These are phyloP conservation scores for Dryadomyces quercus-mongolicae DNA, from an alignment of 2,329 filamentous ascomycete genomes.

Conservation along the genomic window DNA sequence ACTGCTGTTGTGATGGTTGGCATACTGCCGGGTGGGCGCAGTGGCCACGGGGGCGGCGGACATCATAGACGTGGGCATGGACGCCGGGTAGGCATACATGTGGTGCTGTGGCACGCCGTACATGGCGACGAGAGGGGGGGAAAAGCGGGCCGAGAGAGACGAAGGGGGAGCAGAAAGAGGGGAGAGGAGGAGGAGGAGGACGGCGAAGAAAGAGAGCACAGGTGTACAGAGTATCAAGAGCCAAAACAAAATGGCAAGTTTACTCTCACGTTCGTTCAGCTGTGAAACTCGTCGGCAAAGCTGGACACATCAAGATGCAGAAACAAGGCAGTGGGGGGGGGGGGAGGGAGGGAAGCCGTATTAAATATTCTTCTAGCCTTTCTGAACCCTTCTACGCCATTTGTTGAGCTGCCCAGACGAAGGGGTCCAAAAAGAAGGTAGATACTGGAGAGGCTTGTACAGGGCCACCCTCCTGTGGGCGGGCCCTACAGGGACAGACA, in stretches of 20 bases:
- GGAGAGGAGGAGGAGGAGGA: neutral
- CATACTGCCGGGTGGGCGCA: conserved; percentile 49
- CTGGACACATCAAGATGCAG: neutral
- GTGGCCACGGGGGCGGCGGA: conserved; percentile 16
- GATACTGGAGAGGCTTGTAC: neutral
- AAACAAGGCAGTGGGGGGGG: neutral
- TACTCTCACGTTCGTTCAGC: too few species aligned
- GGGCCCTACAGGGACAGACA: neutral
- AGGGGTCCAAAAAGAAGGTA: neutral
- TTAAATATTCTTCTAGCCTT: conserved; percentile 9
- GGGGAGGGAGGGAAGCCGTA: conserved; percentile 1
- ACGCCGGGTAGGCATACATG: conserved; percentile 25
- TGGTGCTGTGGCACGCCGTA: conserved; percentile 29
- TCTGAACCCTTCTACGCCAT: neutral
- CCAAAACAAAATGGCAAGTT: too few species aligned
- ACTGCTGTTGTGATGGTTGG: conserved; percentile 71
- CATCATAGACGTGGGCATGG: conserved; percentile 16
- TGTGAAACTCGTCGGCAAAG: too few species aligned
- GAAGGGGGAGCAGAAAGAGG: neutral
- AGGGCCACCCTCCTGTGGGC: neutral
- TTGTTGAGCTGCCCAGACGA: neutral
- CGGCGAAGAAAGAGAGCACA: neutral
- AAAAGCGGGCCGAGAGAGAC: neutral
- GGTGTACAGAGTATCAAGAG: neutral
- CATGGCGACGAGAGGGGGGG: conserved; percentile 18